Evolutionary conservation across 2,329 filamentous ascomycete genomes (phyloP).

Genomic region (Beauveria sp.): DNA sequence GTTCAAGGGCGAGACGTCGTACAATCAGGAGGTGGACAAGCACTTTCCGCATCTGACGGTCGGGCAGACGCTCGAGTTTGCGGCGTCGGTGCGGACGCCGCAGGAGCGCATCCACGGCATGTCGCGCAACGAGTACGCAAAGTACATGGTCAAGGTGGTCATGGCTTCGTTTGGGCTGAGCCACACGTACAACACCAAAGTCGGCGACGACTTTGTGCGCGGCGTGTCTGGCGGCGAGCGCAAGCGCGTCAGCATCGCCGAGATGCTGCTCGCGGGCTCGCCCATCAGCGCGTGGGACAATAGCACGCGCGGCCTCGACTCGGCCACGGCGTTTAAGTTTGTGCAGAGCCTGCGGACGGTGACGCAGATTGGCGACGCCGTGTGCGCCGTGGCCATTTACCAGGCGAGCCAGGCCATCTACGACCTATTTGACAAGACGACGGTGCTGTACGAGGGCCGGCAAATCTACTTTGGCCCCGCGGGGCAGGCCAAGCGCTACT

Average conservation of each 20-base stretch:
- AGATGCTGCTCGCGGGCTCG: conserved; percentile 61
- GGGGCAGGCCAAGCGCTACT: conserved; percentile 52
- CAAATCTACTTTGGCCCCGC: conserved; percentile 70
- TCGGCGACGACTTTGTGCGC: conserved; percentile 67
- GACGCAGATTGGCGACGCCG: conserved; percentile 54
- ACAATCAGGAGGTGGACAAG: conserved; percentile 68
- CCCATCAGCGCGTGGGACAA: conserved; percentile 62
- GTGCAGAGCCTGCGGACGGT: conserved; percentile 58
- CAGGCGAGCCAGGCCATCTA: conserved; percentile 65
- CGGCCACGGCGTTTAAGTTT: conserved; percentile 66
- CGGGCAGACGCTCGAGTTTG: conserved; percentile 66
- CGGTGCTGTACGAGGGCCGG: conserved; percentile 67
- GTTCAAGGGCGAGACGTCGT: conserved; percentile 60
- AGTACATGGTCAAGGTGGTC: conserved; percentile 57
- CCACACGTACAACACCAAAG: conserved; percentile 64
- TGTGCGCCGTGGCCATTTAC: conserved; percentile 62
- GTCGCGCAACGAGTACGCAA: conserved; percentile 49
- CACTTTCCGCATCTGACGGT: conserved; percentile 76
- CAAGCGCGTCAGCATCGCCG: conserved; percentile 76
- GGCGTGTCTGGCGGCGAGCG: conserved; percentile 65
- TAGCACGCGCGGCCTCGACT: conserved; percentile 64
- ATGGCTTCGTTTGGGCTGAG: conserved; percentile 66
- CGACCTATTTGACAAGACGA: conserved; percentile 67
- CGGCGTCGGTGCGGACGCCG: conserved; percentile 60
- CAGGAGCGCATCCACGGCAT: conserved; percentile 57